These are phyloP conservation scores for Fraxinus paxiana DNA, from an alignment of 305 asterid species.

Conservation along the genomic window DNA sequence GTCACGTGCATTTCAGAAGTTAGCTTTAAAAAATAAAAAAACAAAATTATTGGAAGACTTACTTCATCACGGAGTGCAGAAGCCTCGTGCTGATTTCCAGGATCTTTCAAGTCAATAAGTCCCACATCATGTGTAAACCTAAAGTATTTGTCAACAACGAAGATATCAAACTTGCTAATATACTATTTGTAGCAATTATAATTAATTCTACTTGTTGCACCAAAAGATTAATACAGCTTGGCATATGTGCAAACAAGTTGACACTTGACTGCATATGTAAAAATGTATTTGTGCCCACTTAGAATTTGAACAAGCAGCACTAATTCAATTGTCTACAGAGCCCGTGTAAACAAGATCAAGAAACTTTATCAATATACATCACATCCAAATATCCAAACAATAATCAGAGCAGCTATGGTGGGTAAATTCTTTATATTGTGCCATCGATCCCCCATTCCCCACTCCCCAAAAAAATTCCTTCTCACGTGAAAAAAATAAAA, in stretches of 20 bases:
- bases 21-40: slow-evolving; percentile 19
- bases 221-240: background rate
- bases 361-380: background rate
- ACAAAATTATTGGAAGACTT: slow-evolving; percentile 29
- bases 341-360: background rate
- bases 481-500: background rate
- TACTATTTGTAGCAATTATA: background rate
- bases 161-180: slow-evolving; percentile 9
- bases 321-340: background rate
- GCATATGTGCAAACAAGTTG: background rate
- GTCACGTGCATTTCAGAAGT: slow-evolving; percentile 15
- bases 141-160: slow-evolving; percentile 30
- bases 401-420: background rate
- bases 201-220: background rate
- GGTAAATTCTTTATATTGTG: background rate
- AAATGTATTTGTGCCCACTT: background rate
- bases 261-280: background rate
- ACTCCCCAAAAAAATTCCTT: background rate
- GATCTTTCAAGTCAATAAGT: slow-evolving; percentile 51
- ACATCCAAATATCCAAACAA: background rate
- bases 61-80: slow-evolving; percentile 97
- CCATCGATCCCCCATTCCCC: background rate
- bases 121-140: slow-evolving; percentile 71
- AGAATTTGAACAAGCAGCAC: background rate
- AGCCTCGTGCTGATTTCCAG: slow-evolving; percentile 70